phyloP scores from a whole-genome alignment of 2,329 filamentous ascomycete species.

The Capronia americana region DNA sequence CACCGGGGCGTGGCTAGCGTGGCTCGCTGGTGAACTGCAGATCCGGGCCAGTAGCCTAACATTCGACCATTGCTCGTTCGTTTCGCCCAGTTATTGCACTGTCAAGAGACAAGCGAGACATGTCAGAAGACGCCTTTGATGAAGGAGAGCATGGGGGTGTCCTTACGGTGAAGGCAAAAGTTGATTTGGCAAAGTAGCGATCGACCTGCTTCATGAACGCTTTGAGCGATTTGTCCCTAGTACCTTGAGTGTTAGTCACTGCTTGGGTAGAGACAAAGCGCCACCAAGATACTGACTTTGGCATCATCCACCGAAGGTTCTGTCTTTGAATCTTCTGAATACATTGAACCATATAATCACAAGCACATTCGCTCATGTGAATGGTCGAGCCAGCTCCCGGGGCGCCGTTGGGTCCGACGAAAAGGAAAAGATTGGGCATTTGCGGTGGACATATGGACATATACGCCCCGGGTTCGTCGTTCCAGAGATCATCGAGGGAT shows the following conservation, averaged over 20 bases:
- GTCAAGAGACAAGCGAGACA: background rate
- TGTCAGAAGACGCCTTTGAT: too few relatives aligned
- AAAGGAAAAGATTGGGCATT: conserved; percentile 22
- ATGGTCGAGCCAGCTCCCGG: conserved; percentile 11
- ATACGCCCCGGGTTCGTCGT: conserved; percentile 12
- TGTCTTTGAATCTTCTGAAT: conserved; percentile 20
- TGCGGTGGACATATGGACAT: conserved; percentile 4
- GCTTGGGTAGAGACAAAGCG: too few relatives aligned
- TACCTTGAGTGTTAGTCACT: background rate
- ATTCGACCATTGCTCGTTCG: conserved; percentile 11
- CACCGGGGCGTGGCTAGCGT: conserved; percentile 3
- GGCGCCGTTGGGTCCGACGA: conserved; percentile 21
- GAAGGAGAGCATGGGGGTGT: background rate
- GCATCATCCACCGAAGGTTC: conserved; percentile 13
- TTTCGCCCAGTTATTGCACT: conserved; percentile 20
- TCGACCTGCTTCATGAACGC: conserved; percentile 21
- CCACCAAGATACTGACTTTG: conserved; percentile 8
- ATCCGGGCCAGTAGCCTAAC: conserved; percentile 15
- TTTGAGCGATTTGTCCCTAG: conserved; percentile 2
- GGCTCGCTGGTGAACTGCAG: conserved; percentile 3
- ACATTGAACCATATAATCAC: conserved; percentile 18
- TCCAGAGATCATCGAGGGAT: conserved; percentile 39
- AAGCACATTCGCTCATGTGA: conserved; percentile 9
- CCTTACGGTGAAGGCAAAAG: conserved; percentile 20
- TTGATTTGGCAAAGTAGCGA: conserved; percentile 17